These are phyloP conservation scores for Citrus medica DNA, from an alignment of 345 rosid species.

Conservation along the genomic window DNA sequence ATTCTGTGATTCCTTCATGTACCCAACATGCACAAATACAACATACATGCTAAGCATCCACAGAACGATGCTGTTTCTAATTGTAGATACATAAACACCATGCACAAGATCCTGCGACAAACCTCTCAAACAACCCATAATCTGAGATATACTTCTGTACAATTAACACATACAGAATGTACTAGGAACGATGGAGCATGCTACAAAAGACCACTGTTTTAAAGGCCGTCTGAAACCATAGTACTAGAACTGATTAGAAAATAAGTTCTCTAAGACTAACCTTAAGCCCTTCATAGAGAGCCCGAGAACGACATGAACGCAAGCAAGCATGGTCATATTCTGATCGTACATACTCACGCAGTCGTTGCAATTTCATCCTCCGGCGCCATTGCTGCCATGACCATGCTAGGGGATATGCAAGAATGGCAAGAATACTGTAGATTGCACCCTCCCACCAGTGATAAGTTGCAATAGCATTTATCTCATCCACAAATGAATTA, in stretches of 20 bases:
- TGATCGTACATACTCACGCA: constrained; percentile 97
- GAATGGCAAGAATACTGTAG: constrained; percentile 71
- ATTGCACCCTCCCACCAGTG: constrained; percentile 99
- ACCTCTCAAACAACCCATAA: not conserved
- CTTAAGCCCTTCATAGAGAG: constrained; percentile 99
- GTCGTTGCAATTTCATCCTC: constrained; percentile 71
- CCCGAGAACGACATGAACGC: constrained; percentile 98
- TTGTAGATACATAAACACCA: not conserved
- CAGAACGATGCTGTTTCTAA: not conserved
- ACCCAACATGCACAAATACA: not conserved
- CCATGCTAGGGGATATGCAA: constrained; percentile 90
- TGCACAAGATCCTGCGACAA: not conserved
- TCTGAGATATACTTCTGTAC: not conserved
- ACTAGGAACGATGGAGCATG: not conserved
- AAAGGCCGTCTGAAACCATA: not conserved
- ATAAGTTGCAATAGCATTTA: constrained; percentile 90
- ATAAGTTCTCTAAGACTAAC: constrained; percentile 35
- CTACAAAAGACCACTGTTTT: not conserved
- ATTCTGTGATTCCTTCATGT: not conserved
- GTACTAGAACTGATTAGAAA: not conserved
- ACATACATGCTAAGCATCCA: not conserved
- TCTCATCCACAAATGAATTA: constrained; percentile 92
- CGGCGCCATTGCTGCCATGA: constrained; percentile 99
- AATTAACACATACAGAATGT: not conserved
- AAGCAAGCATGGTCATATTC: constrained; percentile 98